phyloP scores from a whole-genome alignment of 2,329 filamentous ascomycete species.

The Claviceps purpurea region DNA sequence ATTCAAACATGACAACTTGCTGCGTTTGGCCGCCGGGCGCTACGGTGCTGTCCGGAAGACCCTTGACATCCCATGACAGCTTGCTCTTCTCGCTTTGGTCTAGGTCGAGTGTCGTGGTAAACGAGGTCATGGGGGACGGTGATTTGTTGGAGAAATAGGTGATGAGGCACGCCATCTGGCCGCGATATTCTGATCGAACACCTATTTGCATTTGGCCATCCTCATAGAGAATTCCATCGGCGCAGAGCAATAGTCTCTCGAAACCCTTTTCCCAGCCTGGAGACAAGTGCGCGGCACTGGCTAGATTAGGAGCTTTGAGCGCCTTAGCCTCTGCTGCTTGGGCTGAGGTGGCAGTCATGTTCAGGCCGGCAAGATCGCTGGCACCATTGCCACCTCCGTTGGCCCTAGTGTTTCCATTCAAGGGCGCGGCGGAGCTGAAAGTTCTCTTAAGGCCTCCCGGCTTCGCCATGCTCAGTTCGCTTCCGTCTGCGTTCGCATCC shows the following conservation, averaged over 20 bases:
- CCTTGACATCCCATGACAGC: constrained; percentile 77
- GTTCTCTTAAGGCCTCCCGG: constrained; percentile 73
- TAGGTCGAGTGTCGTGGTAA: constrained; percentile 87
- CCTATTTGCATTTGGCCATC: constrained; percentile 90
- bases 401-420: constrained; percentile 30
- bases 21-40: constrained; percentile 65
- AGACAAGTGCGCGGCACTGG: constrained; percentile 81
- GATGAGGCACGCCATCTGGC: constrained; percentile 90
- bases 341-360: constrained; percentile 53
- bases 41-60: constrained; percentile 72
- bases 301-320: constrained; percentile 65
- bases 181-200: constrained; percentile 83
- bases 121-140: constrained; percentile 69
- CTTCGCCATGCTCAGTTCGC: constrained; percentile 69
- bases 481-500: constrained; percentile 72
- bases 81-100: constrained; percentile 50
- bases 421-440: constrained; percentile 50
- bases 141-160: constrained; percentile 95
- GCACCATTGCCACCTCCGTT: constrained; percentile 32
- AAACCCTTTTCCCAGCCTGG: constrained; percentile 91
- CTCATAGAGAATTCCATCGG: constrained; percentile 86
- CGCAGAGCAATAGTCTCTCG: constrained; percentile 62
- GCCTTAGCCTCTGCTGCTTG: constrained; percentile 39
- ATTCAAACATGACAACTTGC: constrained; percentile 91
- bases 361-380: constrained; percentile 67